These are phyloP conservation scores for Meyerozyma athensensis DNA, from an alignment of 1,139 yeast genomes.

Conservation along the genomic window DNA sequence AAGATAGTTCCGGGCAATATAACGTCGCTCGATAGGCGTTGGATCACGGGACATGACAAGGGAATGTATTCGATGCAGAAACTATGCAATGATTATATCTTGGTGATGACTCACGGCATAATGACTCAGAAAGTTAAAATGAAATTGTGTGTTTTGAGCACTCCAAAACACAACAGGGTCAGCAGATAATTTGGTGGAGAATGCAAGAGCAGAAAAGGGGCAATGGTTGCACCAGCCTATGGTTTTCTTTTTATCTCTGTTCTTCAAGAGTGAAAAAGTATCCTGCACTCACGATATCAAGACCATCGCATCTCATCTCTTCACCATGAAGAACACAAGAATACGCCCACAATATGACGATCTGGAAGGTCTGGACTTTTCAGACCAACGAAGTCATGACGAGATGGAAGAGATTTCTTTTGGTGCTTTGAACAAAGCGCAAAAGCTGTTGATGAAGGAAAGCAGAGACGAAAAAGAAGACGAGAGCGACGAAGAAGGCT, in stretches of 20 bases:
- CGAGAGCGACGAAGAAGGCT: slow-evolving; percentile 14
- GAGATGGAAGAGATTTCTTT: slow-evolving; percentile 47
- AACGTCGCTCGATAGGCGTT: not conserved
- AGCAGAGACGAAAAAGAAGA: slow-evolving; percentile 7
- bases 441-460: slow-evolving; percentile 35
- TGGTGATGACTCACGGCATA: not conserved
- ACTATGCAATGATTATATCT: not conserved
- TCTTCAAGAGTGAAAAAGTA: no score
- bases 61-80: no score
- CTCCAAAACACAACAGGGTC: no score
- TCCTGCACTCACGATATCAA: not conserved
- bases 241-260: no score
- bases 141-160: no score
- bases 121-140: not conserved
- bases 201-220: no score
- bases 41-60: not conserved
- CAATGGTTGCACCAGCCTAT: no score
- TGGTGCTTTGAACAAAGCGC: slow-evolving; percentile 58
- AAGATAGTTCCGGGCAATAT: not conserved
- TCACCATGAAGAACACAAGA: not conserved
- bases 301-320: not conserved
- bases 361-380: slow-evolving; percentile 18
- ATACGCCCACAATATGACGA: slow-evolving; percentile 16
- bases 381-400: slow-evolving; percentile 21
- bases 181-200: no score